These are phyloP conservation scores for Fusarium sp. DNA, from an alignment of 2,329 filamentous ascomycete species.

Conservation along the genomic window DNA sequence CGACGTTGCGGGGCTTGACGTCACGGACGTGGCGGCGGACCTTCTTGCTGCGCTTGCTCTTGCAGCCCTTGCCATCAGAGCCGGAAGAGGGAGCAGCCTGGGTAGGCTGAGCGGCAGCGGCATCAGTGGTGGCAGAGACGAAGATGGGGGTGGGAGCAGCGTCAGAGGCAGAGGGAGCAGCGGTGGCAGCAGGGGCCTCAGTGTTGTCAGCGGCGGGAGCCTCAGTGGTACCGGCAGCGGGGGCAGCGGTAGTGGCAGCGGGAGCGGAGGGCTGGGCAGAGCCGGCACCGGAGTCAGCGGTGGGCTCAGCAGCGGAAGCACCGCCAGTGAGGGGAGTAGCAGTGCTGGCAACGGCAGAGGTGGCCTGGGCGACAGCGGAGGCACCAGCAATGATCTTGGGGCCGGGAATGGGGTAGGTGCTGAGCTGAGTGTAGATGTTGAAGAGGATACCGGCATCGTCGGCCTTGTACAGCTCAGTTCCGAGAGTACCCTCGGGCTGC, in stretches of 20 bases:
- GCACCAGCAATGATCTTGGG: slow-evolving; percentile 42
- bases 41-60: slow-evolving; percentile 41
- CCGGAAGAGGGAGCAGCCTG: slow-evolving; percentile 25
- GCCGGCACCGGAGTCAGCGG: slow-evolving; percentile 17
- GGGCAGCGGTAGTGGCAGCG: slow-evolving; percentile 3
- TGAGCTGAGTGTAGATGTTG: slow-evolving; percentile 47
- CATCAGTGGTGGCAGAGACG: slow-evolving; percentile 16
- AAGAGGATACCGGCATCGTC: slow-evolving; percentile 49
- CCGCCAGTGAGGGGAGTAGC: slow-evolving; percentile 25
- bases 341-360: slow-evolving; percentile 29
- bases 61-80: slow-evolving; percentile 16
- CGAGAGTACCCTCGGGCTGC: slow-evolving; percentile 48
- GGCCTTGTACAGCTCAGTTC: slow-evolving; percentile 47
- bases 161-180: slow-evolving; percentile 6
- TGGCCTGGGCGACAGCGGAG: slow-evolving; percentile 31
- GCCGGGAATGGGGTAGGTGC: slow-evolving; percentile 46
- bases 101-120: slow-evolving; percentile 28
- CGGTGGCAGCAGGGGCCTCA: slow-evolving; percentile 17
- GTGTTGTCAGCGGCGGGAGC: slow-evolving; percentile 9
- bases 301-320: slow-evolving; percentile 10
- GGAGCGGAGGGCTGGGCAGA: slow-evolving; percentile 13
- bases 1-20: slow-evolving; percentile 35
- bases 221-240: slow-evolving; percentile 9
- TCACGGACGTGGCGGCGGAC: slow-evolving; percentile 41
- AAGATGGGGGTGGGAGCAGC: slow-evolving; percentile 7